Conservation (phyloP, 164 flowering plant genomes). For the Tetracentron sinense region DNA sequence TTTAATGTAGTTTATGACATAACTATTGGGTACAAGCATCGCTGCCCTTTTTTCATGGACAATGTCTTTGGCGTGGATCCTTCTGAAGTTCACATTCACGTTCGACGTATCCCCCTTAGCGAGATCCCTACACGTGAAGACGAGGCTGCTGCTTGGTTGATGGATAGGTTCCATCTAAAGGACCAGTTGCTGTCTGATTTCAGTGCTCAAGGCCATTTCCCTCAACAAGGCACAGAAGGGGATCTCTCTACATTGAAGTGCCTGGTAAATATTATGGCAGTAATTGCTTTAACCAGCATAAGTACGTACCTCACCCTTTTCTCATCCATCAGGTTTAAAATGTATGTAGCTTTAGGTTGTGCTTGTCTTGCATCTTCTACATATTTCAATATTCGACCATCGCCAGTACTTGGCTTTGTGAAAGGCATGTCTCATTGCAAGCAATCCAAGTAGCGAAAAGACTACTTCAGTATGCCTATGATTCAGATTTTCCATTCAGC, state of each 20-base stretch:
- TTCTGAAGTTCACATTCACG: conserved; percentile 82
- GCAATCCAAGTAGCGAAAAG: conserved; percentile 8
- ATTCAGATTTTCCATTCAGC: too few relatives aligned
- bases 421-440: conserved; percentile 11
- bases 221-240: conserved; percentile 49
- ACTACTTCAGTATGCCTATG: neutral
- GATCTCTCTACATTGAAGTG: conserved; percentile 57
- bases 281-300: conserved; percentile 41
- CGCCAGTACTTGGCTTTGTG: conserved; percentile 29
- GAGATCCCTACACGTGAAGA: conserved; percentile 61
- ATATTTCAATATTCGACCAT: conserved; percentile 50
- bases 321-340: conserved; percentile 62
- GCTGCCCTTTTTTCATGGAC: conserved; percentile 74
- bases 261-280: conserved; percentile 32
- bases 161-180: conserved; percentile 49
- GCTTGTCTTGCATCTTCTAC: conserved; percentile 57
- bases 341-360: conserved; percentile 57
- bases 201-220: conserved; percentile 54
- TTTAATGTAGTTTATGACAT: conserved; percentile 72
- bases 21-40: conserved; percentile 78
- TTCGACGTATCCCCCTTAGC: conserved; percentile 44
- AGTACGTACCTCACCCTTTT: conserved; percentile 47
- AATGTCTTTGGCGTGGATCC: conserved; percentile 83
- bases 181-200: conserved; percentile 68
- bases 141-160: conserved; percentile 57